A percentile compares a stretch with the other conserved stretches of the same genome.
Conservation (phyloP, 805 yeast species). For the Starmerella tilneyi region DNA sequence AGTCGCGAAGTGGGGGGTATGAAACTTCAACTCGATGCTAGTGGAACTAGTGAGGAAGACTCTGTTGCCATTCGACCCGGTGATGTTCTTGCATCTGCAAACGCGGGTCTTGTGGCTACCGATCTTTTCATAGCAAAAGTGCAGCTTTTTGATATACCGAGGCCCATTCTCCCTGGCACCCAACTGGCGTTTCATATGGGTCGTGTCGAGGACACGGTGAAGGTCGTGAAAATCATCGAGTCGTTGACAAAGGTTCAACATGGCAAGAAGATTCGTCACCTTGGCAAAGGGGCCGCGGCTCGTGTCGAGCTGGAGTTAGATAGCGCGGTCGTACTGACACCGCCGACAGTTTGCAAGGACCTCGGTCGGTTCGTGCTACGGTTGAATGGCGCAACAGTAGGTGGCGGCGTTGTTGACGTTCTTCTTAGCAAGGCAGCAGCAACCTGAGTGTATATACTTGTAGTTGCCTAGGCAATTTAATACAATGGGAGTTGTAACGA, state of each 20-base stretch:
- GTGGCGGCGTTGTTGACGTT: constrained; percentile 45
- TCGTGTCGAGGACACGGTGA: constrained; percentile 60
- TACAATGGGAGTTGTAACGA: too few relatives aligned
- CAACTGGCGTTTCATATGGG: constrained; percentile 70
- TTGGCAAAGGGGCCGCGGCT: constrained; percentile 52
- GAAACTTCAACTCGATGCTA: constrained; percentile 31
- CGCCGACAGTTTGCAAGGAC: constrained; percentile 39
- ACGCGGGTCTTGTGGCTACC: constrained; percentile 39
- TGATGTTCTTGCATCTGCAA: constrained; percentile 50
- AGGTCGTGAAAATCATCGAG: constrained; percentile 41
- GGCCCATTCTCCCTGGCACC: constrained; percentile 73
- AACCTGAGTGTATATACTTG: neutral
- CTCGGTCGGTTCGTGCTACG: constrained; percentile 63
- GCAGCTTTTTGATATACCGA: constrained; percentile 51
- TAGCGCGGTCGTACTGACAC: constrained; percentile 43
- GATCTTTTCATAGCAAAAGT: constrained; percentile 47
- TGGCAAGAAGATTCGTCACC: constrained; percentile 43
- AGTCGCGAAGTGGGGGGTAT: constrained; percentile 49
- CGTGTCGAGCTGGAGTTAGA: constrained; percentile 45
- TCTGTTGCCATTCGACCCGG: constrained; percentile 47
- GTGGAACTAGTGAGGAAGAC: constrained; percentile 1
- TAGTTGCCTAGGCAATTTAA: neutral
- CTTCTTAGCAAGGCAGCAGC: neutral
- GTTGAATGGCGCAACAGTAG: constrained; percentile 58
- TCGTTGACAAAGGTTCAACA: constrained; percentile 27